A percentile compares a stretch with the other conserved stretches of the same genome.
phyloP scores from a whole-genome alignment of 2,329 filamentous ascomycete genomes.

The Aspergillus caelatus region DNA sequence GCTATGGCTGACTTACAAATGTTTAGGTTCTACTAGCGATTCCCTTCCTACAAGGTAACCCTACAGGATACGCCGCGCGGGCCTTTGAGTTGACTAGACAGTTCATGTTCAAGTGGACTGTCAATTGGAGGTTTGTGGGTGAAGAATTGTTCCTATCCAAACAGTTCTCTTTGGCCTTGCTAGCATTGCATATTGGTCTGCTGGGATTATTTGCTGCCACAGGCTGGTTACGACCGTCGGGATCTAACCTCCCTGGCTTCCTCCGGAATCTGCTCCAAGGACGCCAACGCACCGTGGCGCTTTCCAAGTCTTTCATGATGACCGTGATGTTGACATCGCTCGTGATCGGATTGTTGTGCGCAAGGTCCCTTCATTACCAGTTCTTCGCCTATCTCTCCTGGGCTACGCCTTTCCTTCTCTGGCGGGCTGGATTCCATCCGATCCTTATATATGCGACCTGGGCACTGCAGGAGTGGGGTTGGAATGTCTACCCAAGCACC shows the following conservation, averaged over 20 bases:
- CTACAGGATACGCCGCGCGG: slow-evolving; percentile 72
- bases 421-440: slow-evolving; percentile 72
- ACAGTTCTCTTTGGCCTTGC: slow-evolving; percentile 67
- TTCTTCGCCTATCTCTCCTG: slow-evolving; percentile 92
- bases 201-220: slow-evolving; percentile 67
- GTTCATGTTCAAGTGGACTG: slow-evolving; percentile 97
- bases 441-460: slow-evolving; percentile 70
- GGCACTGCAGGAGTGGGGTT: slow-evolving; percentile 84
- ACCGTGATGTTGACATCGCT: slow-evolving; percentile 77
- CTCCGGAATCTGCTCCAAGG: slow-evolving; percentile 55
- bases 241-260: slow-evolving; percentile 61
- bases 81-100: slow-evolving; percentile 90
- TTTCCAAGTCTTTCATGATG: slow-evolving; percentile 74
- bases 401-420: slow-evolving; percentile 84
- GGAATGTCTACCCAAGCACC: slow-evolving; percentile 91
- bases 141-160: slow-evolving; percentile 77
- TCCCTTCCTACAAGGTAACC: slow-evolving; percentile 69
- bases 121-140: slow-evolving; percentile 96
- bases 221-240: slow-evolving; percentile 73
- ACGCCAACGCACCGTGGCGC: slow-evolving; percentile 56
- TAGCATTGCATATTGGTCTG: slow-evolving; percentile 67
- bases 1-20: slow-evolving; percentile 4
- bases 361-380: slow-evolving; percentile 88
- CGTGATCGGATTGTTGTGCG: slow-evolving; percentile 79
- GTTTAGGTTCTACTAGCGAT: slow-evolving; percentile 56